Evolutionary conservation across 2,329 filamentous ascomycete genomes (phyloP), one percentile per base, ranked within the genome.

Genomic region (Fragosphaeria purpurea): DNA sequence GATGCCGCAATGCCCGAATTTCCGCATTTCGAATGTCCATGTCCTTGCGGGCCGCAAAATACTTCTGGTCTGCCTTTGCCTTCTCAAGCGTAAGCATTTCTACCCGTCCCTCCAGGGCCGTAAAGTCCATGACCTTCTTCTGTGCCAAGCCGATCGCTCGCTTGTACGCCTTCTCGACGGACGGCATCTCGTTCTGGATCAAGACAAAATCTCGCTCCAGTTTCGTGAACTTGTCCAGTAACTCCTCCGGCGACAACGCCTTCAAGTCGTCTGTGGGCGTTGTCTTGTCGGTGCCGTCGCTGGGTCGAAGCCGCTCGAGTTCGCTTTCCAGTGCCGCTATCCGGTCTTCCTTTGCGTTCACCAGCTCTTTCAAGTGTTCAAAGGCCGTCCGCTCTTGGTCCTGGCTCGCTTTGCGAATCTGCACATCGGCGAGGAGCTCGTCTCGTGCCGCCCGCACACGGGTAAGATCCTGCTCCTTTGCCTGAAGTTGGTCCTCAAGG

Each of bases 31-130:
- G 79, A 43, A 86, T 83, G 61, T 97, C 91, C 62, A 91, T 94
- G 58, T 90, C 85, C 64, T 95, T 96, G 75, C 95, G 89, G 7
- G 90, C 88, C 1, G 87, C 88, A 65, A 97, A 97, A 64, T 95
- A 98, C 67, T 97, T 97, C 63, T 97, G 91, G 62, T 98, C 93
- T 1, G 91, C 91, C 67, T 96, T 97, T 57, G 85, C 83, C 71
- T 98, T 98, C 67, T 98, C 89, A 0, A 88, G 87, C 41, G 80
- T 80, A 22, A 94, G 70, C 31, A 86, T 74, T 13, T 80, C 71
- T 39, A 91, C 73, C 55, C 85, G 86, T 51, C 95, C 89, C 68
- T 97, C 90, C 62, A 88, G 71, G 4, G 77, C 74, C 6, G 75
- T 72, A 48, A 86, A 81, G 55, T 95, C 89, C 60, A 85, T 77